Evolutionary conservation across 1,284 basidiomycete species (phyloP), one percentile per base, ranked within the genome.

Genomic region (Coriolopsis trogii): DNA sequence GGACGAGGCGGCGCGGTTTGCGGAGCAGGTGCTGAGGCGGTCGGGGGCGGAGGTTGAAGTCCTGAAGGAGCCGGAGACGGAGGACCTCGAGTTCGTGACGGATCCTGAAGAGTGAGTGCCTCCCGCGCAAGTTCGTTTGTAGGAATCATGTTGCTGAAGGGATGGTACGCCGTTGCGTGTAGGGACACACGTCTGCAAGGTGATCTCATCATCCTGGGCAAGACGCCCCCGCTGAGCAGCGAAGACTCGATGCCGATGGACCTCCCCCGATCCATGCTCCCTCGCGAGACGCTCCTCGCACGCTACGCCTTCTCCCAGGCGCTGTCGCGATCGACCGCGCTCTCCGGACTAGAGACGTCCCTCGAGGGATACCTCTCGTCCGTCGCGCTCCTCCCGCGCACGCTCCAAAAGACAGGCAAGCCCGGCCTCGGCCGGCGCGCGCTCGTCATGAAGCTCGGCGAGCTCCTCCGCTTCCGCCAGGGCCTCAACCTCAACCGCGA

Each of bases 251-350:
- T 76, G 10, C 79, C 79, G 0, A 61, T 70, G 16, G 71, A 73
- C 2, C 67, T 84, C 15, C 75, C 78, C 2, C 68, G 78, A 2
- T 79, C 80, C 62, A 67, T 67, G 0, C 71, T 87, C 36, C 86
- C 87, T 1, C 65, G 68, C 33, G 79, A 85, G 37, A 89, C 89
- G 0, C 74, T 95, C 2, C 76, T 94, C 1, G 90, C 87, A 1
- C 87, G 93, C 26, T 96, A 95, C 66, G 87, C 93, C 3, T 91
- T 89, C 68, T 94, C 92, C 0, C 90, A 95, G 63, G 92, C 93
- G 0, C 80, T 96, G 10, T 89, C 93, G 0, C 82, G 93, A 12
- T 94, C 91, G 0, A 93, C 92, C 0, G 82, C 91, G 0, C 78
- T 96, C 1, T 89, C 92, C 0, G 89, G 85, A 0, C 74, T 96